Conservation (phyloP, 2,329 filamentous ascomycete species). For the Penicillium sclerotigenum region DNA sequence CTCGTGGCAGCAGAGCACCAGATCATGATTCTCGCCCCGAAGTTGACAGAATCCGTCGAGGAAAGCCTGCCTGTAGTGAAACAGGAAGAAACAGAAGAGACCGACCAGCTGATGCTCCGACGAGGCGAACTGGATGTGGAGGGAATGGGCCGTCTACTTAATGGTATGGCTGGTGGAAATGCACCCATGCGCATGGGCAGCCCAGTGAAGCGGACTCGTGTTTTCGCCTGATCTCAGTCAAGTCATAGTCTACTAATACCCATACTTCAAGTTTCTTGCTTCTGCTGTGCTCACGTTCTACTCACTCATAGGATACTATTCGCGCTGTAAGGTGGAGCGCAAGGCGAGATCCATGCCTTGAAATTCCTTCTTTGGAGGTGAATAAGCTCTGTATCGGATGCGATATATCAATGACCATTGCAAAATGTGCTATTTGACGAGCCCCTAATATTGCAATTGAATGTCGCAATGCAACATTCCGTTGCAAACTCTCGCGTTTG, state of each 20-base stretch:
- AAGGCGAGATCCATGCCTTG: conserved; percentile 53
- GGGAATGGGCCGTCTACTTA: conserved; percentile 48
- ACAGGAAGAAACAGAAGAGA: conserved; percentile 23
- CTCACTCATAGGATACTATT: conserved; percentile 25
- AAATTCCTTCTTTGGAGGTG: conserved; percentile 37
- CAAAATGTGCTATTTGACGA: conserved; percentile 9
- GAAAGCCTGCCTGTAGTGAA: conserved; percentile 13
- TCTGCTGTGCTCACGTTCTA: conserved; percentile 3
- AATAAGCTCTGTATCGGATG: conserved; percentile 53
- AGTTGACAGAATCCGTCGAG: conserved; percentile 27
- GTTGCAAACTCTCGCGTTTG: conserved; percentile 13
- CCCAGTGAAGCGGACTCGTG: conserved; percentile 36
- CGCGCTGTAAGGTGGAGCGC: conserved; percentile 54
- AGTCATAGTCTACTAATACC: conserved; percentile 35
- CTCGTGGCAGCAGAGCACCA: conserved; percentile 43
- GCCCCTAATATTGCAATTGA: conserved; percentile 13
- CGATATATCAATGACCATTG: conserved; percentile 45
- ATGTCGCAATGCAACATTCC: background rate
- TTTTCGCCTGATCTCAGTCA: conserved; percentile 31
- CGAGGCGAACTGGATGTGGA: conserved; percentile 47
- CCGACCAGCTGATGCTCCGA: conserved; percentile 42
- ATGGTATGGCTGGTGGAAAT: conserved; percentile 38
- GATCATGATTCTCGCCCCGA: conserved; percentile 38
- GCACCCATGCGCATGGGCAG: conserved; percentile 35
- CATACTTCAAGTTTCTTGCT: conserved; percentile 16